Conservation (phyloP, 1,284 basidiomycete genomes). For the Erythrobasidium hasegawianum region DNA sequence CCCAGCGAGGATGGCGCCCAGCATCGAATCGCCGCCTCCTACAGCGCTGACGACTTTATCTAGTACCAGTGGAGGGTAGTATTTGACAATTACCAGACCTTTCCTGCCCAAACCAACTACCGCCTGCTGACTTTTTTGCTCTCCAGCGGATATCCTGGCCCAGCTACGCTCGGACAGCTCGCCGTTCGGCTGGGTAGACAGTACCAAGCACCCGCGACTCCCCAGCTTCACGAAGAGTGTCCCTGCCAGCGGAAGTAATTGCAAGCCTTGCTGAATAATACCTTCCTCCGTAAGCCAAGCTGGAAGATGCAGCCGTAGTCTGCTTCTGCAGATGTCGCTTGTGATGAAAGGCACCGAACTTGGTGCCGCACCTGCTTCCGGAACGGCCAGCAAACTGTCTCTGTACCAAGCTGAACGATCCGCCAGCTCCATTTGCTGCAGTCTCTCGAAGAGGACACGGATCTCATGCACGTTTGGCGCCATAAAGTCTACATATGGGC, state of each 20-base stretch:
- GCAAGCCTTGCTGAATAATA: constrained; percentile 70
- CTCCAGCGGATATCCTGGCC: background rate
- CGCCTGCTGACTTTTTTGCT: constrained; percentile 7
- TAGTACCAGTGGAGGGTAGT: constrained; percentile 62
- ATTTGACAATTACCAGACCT: constrained; percentile 60
- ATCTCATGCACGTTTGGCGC: constrained; percentile 39
- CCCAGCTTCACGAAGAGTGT: constrained; percentile 80
- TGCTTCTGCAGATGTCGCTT: background rate
- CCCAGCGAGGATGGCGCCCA: constrained; percentile 53
- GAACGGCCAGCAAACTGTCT: constrained; percentile 43
- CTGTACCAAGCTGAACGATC: constrained; percentile 50
- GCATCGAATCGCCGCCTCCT: constrained; percentile 71
- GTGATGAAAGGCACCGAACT: background rate
- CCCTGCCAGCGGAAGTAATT: constrained; percentile 73
- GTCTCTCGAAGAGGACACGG: constrained; percentile 61
- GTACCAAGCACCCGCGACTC: constrained; percentile 52
- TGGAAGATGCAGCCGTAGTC: constrained; percentile 47
- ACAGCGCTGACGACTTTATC: constrained; percentile 68
- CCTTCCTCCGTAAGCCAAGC: constrained; percentile 65
- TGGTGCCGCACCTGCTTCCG: too few species aligned
- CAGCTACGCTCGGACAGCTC: background rate
- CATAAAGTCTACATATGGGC: constrained; percentile 36
- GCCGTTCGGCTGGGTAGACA: constrained; percentile 33
- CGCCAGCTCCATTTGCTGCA: constrained; percentile 61
- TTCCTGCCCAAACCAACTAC: constrained; percentile 37